Percentiles rank a stretch among this genome's conserved stretches.
These are phyloP conservation scores for Neoscytalidium dimidiatum DNA, from an alignment of 2,329 filamentous ascomycete species.

Conservation along the genomic window DNA sequence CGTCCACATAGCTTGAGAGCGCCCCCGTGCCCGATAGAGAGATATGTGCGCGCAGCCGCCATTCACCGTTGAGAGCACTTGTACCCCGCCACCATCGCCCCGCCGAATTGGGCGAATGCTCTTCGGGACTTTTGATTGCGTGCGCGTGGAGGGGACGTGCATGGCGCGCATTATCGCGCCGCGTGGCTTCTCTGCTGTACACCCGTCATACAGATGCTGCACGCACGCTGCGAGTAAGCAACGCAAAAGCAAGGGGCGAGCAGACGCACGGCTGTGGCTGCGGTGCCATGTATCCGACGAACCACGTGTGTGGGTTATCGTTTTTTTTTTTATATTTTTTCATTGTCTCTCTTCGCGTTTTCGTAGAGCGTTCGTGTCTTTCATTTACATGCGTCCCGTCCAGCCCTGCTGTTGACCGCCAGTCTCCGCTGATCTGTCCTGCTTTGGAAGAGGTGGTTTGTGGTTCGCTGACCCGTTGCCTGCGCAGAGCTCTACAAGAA, in stretches of 20 bases:
- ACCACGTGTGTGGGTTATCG: neutral
- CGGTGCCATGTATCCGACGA: neutral
- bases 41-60: too few relatives aligned
- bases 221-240: neutral
- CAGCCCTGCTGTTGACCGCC: neutral
- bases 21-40: too few relatives aligned
- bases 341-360: neutral
- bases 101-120: neutral
- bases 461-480: neutral
- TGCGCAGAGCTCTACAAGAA: constrained; percentile 41
- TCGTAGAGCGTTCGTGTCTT: neutral
- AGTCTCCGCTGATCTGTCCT: neutral
- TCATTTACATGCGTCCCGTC: neutral
- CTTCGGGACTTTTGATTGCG: neutral
- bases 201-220: constrained; percentile 5
- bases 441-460: neutral
- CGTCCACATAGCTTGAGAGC: too few relatives aligned
- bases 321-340: neutral
- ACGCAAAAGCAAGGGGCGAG: too few relatives aligned
- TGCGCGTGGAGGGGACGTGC: neutral
- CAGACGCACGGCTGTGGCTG: neutral
- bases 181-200: neutral
- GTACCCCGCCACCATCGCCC: neutral
- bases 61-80: too few relatives aligned
- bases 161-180: neutral